Percentiles rank a stretch among this genome's conserved stretches.
These are phyloP conservation scores for Quercus dentata DNA, from an alignment of 306 rosid species.

Conservation along the genomic window DNA sequence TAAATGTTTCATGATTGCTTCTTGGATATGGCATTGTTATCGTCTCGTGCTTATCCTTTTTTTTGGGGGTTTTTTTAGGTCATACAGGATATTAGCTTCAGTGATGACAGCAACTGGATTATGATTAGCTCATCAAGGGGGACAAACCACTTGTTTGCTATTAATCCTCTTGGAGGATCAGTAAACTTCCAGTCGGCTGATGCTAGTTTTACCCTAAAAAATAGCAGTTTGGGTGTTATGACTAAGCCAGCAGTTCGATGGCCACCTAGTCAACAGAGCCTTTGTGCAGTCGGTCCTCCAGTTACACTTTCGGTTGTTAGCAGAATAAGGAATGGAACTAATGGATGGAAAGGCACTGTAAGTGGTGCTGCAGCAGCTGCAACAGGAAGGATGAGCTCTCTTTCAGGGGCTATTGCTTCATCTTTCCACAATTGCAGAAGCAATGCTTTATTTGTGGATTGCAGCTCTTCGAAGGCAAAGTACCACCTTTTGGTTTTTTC, in stretches of 20 bases:
- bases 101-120: constrained; percentile 96
- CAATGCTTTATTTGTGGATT: constrained; percentile 41
- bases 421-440: constrained; percentile 61
- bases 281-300: constrained; percentile 54
- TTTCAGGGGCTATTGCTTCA: constrained; percentile 83
- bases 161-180: constrained; percentile 85
- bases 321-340: constrained; percentile 77
- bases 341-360: constrained; percentile 87
- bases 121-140: constrained; percentile 98
- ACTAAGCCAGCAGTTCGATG: constrained; percentile 36
- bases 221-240: constrained; percentile 35
- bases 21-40: neutral
- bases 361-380: constrained; percentile 98
- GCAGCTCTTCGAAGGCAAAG: constrained; percentile 52
- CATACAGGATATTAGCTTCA: constrained; percentile 93
- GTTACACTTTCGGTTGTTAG: constrained; percentile 76
- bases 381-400: constrained; percentile 58
- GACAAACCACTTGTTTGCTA: constrained; percentile 88
- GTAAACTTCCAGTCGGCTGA: constrained; percentile 55
- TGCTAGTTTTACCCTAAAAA: constrained; percentile 36
- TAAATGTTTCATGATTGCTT: constrained; percentile 2
- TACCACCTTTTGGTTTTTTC: constrained; percentile 77
- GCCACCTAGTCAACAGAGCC: constrained; percentile 46
- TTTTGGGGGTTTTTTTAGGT: constrained; percentile 48
- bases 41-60: constrained; percentile 4